Base-by-base conservation (phyloP, 2,329 filamentous ascomycete species). In the Rhinocladiella similis region DNA sequence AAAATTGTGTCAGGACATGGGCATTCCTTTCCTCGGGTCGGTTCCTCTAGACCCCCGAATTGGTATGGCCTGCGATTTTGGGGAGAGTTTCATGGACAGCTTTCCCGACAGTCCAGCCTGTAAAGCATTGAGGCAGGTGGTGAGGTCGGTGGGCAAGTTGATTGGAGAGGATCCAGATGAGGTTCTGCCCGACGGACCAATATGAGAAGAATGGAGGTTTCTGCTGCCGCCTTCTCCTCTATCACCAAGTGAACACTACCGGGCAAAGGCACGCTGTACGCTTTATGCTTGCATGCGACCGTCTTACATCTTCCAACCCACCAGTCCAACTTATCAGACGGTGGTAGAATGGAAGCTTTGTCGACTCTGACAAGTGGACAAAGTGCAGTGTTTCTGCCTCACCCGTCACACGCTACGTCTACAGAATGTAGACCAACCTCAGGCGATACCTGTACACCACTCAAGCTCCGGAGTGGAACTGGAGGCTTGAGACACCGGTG, bases 61-160 rank as follows among this genome's bases (percentile, higher is more conserved):
- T 64, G 90, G 94, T 7, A 95, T 97, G 89, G 88, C 92, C 2
- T 97, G 93, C 69, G 94, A 99, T 72, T 97, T 90, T 72, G 94
- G 95, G 4, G 94, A 99, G 82, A 97, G 91, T 73, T 99, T 95
- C 74, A 89, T 97, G 68, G 92, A 97, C 68, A 87, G 86, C 20
- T 99, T 91, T 72, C 91, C 93, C 0, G 92, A 97, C 66, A 96
- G 91, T 64, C 93, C 94, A 33, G 92, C 94, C 1, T 96, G 91
- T 68, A 78, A 81, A 64, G 92, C 93, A 2, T 83, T 99, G 59
- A 87, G 85, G 74, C 79, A 80, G 35, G 92, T 99, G 9, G 92
- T 99, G 35, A 84, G 83, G 67, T 83, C 83, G 47, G 80, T 97
- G 49, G 85, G 84, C 16, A 75, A 78, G 63, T 78, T 89, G 70